A percentile compares a stretch with the other conserved stretches of the same genome.
phyloP scores from a whole-genome alignment of 768 basidiomycete genomes.

The Lepiota brunneoincarnata region DNA sequence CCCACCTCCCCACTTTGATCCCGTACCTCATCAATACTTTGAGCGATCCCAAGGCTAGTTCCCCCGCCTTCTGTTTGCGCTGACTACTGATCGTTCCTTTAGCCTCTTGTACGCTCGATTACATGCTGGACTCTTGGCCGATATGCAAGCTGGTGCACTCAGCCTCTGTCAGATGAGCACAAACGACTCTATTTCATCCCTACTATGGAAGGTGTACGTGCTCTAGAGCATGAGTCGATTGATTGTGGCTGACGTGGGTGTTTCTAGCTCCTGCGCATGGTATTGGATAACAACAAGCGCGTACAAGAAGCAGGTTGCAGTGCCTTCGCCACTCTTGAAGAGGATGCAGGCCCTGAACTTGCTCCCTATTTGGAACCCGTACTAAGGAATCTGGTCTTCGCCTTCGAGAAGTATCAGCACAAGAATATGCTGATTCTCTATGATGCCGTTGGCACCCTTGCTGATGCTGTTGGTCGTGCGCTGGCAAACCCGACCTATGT shows the following conservation, averaged over 20 bases:
- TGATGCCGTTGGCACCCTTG: slow-evolving; percentile 97
- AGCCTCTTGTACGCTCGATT: slow-evolving; percentile 97
- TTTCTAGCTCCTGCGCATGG: slow-evolving; percentile 91
- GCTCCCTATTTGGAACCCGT: slow-evolving; percentile 95
- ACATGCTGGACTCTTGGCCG: slow-evolving; percentile 99
- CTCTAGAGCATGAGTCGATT: slow-evolving; percentile 4
- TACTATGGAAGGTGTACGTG: slow-evolving; percentile 91
- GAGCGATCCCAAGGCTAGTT: slow-evolving; percentile 85
- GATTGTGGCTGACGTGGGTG: neutral
- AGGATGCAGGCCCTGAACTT: slow-evolving; percentile 89
- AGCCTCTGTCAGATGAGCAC: slow-evolving; percentile 80
- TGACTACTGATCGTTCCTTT: slow-evolving; percentile 16
- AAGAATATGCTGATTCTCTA: slow-evolving; percentile 99
- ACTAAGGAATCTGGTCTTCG: slow-evolving; percentile 89
- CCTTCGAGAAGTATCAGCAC: slow-evolving; percentile 98
- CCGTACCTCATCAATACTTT: slow-evolving; percentile 91
- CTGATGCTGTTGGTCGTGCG: slow-evolving; percentile 91
- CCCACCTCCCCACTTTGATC: slow-evolving; percentile 89
- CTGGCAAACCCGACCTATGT: slow-evolving; percentile 85
- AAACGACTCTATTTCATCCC: slow-evolving; percentile 91
- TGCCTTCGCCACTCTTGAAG: slow-evolving; percentile 97
- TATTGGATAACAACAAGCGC: slow-evolving; percentile 96
- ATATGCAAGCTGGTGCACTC: slow-evolving; percentile 97
- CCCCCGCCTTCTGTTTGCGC: slow-evolving; percentile 6
- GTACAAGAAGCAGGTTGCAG: slow-evolving; percentile 99